Evolutionary conservation across 768 basidiomycete genomes (phyloP).

Genomic region (Boletus tomentosulus): DNA sequence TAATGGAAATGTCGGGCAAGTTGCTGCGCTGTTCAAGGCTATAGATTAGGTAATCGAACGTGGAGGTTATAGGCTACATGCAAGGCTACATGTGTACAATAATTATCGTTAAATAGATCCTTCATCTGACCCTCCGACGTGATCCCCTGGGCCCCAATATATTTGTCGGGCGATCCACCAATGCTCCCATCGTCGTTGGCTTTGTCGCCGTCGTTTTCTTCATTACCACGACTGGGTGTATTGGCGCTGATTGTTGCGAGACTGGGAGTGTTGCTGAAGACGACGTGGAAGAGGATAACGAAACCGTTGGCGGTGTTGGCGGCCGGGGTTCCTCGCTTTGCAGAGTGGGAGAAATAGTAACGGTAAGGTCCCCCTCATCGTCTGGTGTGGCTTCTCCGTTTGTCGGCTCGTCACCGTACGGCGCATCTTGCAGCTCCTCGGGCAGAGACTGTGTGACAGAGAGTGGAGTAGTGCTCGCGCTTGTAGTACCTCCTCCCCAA

Average conservation of each 20-base stretch:
- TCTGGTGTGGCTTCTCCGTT: constrained; percentile 25
- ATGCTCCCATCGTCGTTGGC: constrained; percentile 20
- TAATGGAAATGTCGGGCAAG: neutral
- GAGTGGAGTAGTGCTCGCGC: constrained; percentile 35
- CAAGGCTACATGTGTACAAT: neutral
- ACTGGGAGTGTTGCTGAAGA: constrained; percentile 33
- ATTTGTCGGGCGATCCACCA: constrained; percentile 33
- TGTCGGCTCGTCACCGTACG: constrained; percentile 11
- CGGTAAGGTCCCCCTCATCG: constrained; percentile 19
- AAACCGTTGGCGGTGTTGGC: constrained; percentile 25
- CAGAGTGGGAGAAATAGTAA: constrained; percentile 11
- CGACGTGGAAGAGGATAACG: constrained; percentile 36
- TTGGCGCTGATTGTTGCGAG: constrained; percentile 8
- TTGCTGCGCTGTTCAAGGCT: constrained; percentile 2
- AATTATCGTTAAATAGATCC: neutral
- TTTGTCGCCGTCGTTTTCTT: constrained; percentile 25
- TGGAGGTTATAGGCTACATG: no score
- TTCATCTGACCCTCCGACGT: constrained; percentile 24
- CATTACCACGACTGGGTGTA: constrained; percentile 1
- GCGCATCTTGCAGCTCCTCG: constrained; percentile 21
- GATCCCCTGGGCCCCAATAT: constrained; percentile 32
- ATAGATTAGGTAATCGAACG: constrained; percentile 23
- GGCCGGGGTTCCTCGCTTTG: constrained; percentile 10
- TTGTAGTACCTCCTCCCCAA: constrained; percentile 39
- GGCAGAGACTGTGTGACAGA: constrained; percentile 36